Base-by-base conservation (phyloP, 495 filamentous ascomycete genomes). In the Daldinia concentrica region DNA sequence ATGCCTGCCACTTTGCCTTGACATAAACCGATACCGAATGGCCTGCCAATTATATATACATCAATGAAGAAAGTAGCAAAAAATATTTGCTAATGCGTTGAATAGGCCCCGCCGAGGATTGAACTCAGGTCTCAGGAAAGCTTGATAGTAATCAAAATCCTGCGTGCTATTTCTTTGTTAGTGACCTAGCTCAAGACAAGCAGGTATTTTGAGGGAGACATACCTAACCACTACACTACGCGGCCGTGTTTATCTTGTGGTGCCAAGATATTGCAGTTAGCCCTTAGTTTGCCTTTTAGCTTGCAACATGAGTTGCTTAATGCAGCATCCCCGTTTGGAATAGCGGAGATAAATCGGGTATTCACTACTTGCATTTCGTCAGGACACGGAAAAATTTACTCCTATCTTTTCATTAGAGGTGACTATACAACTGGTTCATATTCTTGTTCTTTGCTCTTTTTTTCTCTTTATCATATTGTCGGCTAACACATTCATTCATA, bases 141-240 rank as follows among this genome's bases (percentile, higher is more conserved):
- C 3, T 54, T 17, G 50, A 30, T 54, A 7, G 4, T 30, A 17
- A 54, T 54, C 50, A 54, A 54, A 54, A 54, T 54, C 50, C 50
- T 54, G 50, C 50, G 50, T 54, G 50, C 50, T 52, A 15, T 52
- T 30, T 52, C 26, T 52, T 52, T 52, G 50, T 52, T 52, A 52
- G 50, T 52, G 50, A n/a, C 6, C 50, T 52, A 52, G 50, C 15
- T 30, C 26, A n/a, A 22, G 24, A 12, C 11, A 26, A 29, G 50
- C 9, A 24, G 50, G 26, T 29, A n/a, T 26, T 15, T 27, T 12
- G 50, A 52, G 24, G 4, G 22, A 52, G 11, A 52, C 50, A 52
- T 52, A 52, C 50, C 50, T 54, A 54, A 54, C 50, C 50, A 54
- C 50, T 54, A 54, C 50, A 54, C 50, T 54, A 54, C 50, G 50